These are phyloP conservation scores for Calonectria pseudoturangicola DNA, from an alignment of 2,329 filamentous ascomycete genomes.

Conservation along the genomic window DNA sequence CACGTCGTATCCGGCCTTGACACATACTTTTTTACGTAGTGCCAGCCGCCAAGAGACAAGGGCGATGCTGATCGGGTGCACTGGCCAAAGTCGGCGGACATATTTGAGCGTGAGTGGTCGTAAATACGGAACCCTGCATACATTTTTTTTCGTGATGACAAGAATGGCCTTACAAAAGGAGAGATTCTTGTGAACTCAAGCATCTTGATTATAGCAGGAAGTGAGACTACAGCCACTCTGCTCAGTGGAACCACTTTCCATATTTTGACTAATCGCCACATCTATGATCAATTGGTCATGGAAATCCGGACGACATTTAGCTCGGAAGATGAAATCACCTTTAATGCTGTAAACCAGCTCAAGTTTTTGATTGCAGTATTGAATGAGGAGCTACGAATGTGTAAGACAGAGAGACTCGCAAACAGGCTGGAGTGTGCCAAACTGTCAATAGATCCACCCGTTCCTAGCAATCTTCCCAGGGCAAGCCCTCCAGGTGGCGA, in stretches of 20 bases:
- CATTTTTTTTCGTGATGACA: neutral
- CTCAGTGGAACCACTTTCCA: neutral
- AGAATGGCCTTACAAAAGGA: neutral
- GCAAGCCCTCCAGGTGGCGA: conserved; percentile 4
- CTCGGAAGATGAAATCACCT: neutral
- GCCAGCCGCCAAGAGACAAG: neutral
- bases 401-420: neutral
- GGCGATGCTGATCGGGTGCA: neutral
- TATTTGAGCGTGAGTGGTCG: neutral
- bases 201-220: neutral
- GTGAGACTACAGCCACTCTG: neutral
- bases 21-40: conserved; percentile 4
- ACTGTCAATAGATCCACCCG: neutral
- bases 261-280: neutral
- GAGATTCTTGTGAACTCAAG: neutral
- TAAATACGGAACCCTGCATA: neutral
- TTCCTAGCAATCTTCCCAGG: neutral
- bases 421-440: neutral
- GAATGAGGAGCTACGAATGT: neutral
- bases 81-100: neutral
- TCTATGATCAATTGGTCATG: neutral
- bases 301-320: neutral
- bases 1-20: neutral
- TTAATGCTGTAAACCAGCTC: neutral
- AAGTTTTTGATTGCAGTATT: neutral